Percentiles rank a stretch among this genome's conserved stretches.
phyloP scores from a whole-genome alignment of 768 basidiomycete species.

The Pulveroboletus frians region DNA sequence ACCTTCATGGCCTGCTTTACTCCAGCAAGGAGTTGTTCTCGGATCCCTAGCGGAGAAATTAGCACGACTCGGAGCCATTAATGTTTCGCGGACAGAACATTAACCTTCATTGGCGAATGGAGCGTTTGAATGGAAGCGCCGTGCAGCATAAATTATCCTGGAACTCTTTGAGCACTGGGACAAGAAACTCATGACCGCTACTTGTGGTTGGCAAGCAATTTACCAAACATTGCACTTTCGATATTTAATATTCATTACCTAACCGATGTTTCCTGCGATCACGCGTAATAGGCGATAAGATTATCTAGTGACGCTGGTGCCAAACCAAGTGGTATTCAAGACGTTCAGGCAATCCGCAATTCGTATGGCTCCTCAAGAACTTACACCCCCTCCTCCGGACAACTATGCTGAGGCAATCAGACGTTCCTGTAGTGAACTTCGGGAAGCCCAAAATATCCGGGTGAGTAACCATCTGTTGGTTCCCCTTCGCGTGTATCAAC shows the following conservation, averaged over 20 bases:
- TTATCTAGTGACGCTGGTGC: not conserved
- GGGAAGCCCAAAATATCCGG: slow-evolving; percentile 43
- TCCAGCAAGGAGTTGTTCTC: slow-evolving; percentile 44
- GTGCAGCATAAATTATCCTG: not conserved
- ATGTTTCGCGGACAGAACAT: not conserved
- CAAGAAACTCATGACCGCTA: slow-evolving; percentile 11
- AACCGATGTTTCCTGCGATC: slow-evolving; percentile 8
- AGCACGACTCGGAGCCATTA: not conserved
- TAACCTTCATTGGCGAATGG: slow-evolving; percentile 20
- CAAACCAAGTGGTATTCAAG: not conserved
- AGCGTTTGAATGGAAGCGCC: slow-evolving; percentile 12
- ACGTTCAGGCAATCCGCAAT: not conserved
- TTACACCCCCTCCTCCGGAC: slow-evolving; percentile 42
- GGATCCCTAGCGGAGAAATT: slow-evolving; percentile 39
- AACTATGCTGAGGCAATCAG: slow-evolving; percentile 49
- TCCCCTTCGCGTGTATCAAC: slow-evolving; percentile 1
- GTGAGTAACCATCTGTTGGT: slow-evolving; percentile 35
- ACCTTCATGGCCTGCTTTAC: slow-evolving; percentile 72
- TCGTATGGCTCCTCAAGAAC: slow-evolving; percentile 10
- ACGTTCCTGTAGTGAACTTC: slow-evolving; percentile 45
- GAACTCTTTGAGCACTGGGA: slow-evolving; percentile 11
- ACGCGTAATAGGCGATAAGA: slow-evolving; percentile 15
- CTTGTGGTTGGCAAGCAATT: not conserved
- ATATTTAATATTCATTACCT: too few species aligned
- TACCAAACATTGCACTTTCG: too few species aligned